Evolutionary conservation across 345 rosid species (phyloP).

Genomic region (Abelmoschus esculentus): DNA sequence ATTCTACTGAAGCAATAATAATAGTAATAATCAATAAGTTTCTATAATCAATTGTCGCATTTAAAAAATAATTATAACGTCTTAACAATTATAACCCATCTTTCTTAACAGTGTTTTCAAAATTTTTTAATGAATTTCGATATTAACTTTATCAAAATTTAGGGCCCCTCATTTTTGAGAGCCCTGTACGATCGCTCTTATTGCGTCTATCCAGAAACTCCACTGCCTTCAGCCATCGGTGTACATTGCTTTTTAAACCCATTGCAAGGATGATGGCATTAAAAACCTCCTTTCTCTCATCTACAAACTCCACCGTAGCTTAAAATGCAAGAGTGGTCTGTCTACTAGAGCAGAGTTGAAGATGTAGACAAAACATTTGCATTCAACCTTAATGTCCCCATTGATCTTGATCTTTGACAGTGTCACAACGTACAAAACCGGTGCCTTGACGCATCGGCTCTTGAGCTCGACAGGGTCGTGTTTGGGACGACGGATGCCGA

Average conservation of each 20-base stretch:
- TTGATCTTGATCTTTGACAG: constrained; percentile 53
- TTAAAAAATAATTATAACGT: too few species aligned
- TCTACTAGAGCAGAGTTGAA: neutral
- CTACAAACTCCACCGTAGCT: constrained; percentile 51
- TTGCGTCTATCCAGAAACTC: too few species aligned
- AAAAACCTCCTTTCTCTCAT: constrained; percentile 48
- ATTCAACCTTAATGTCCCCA: constrained; percentile 64
- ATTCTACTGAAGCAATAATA: too few species aligned
- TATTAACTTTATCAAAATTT: too few species aligned
- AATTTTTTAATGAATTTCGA: too few species aligned
- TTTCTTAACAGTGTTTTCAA: too few species aligned
- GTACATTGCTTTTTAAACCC: constrained; percentile 79
- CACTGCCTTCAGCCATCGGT: constrained; percentile 83
- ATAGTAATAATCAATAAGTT: too few species aligned
- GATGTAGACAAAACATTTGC: neutral
- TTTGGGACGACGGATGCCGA: constrained; percentile 62
- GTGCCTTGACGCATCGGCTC: constrained; percentile 60
- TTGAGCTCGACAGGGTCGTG: constrained; percentile 72
- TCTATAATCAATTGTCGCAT: too few species aligned
- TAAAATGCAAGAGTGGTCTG: neutral
- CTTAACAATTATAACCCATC: too few species aligned
- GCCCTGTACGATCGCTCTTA: too few species aligned
- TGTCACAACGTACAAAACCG: constrained; percentile 75
- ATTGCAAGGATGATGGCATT: constrained; percentile 82
- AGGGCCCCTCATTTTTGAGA: too few species aligned